Conservation (phyloP, 805 yeast genomes). For the Lipomyces oligophaga region DNA sequence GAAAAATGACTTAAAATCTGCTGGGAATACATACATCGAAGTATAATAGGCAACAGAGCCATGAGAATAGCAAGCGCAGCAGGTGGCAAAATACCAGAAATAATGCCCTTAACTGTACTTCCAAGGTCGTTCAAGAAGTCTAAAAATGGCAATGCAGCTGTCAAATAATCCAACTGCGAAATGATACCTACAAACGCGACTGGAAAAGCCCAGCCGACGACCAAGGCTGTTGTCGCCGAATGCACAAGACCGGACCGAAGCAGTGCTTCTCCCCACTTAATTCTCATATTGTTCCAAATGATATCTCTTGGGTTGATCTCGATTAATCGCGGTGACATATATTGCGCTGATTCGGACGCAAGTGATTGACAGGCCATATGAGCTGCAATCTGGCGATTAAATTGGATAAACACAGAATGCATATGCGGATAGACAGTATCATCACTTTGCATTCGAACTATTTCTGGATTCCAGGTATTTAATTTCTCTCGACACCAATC, state of each 20-base stretch:
- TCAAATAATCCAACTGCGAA: conserved; percentile 71
- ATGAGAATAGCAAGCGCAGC: conserved; percentile 74
- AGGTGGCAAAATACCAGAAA: conserved; percentile 85
- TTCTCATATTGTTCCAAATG: conserved; percentile 61
- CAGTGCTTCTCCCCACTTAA: conserved; percentile 39
- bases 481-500: conserved; percentile 65
- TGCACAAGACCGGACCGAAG: conserved; percentile 47
- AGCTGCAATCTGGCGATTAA: conserved; percentile 54
- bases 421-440: conserved; percentile 59
- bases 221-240: conserved; percentile 47
- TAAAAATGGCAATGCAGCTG: conserved; percentile 67
- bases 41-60: conserved; percentile 80
- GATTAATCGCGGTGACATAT: conserved; percentile 39
- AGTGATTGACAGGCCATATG: conserved; percentile 56
- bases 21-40: conserved; percentile 46
- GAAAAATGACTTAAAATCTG: background rate
- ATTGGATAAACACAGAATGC: conserved; percentile 73
- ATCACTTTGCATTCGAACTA: conserved; percentile 53
- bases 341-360: conserved; percentile 43
- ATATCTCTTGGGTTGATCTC: conserved; percentile 66
- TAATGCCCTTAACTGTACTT: conserved; percentile 64
- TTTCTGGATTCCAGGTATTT: conserved; percentile 63
- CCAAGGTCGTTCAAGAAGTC: conserved; percentile 63
- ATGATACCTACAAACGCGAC: conserved; percentile 75
- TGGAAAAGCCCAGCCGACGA: conserved; percentile 73